These are phyloP conservation scores for Quercus mongolica DNA, from an alignment of 306 rosid species.

Conservation along the genomic window DNA sequence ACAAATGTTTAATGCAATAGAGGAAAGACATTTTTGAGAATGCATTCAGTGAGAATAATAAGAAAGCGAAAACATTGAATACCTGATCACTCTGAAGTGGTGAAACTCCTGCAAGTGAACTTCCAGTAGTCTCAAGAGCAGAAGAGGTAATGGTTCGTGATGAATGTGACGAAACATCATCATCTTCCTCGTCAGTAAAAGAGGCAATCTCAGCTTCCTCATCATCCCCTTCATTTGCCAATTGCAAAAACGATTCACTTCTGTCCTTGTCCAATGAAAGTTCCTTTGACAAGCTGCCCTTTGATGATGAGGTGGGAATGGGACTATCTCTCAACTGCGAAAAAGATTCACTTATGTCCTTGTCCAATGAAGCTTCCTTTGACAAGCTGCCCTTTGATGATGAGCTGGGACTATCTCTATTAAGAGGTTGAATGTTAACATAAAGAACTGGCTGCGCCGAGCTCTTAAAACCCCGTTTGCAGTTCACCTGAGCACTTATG, in stretches of 20 bases:
- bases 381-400: conserved; percentile 53
- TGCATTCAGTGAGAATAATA: conserved; percentile 15
- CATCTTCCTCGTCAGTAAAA: conserved; percentile 51
- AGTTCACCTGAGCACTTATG: conserved; percentile 41
- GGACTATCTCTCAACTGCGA: conserved; percentile 28
- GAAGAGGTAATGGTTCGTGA: conserved; percentile 34
- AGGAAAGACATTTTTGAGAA: conserved; percentile 7
- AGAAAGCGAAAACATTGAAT: conserved; percentile 9
- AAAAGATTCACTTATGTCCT: conserved; percentile 46
- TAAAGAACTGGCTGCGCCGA: conserved; percentile 54
- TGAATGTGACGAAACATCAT: conserved; percentile 38
- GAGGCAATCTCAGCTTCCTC: conserved; percentile 62
- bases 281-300: conserved; percentile 48
- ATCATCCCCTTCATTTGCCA: conserved; percentile 35
- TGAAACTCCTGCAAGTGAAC: conserved; percentile 22
- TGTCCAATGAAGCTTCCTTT: conserved; percentile 44
- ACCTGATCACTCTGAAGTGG: conserved; percentile 38
- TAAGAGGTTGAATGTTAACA: conserved; percentile 59
- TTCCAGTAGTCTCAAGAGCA: conserved; percentile 38
- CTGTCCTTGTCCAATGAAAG: conserved; percentile 45
- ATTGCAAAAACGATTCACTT: conserved; percentile 47
- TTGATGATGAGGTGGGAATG: not conserved
- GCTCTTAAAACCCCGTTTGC: conserved; percentile 57
- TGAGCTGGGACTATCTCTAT: conserved; percentile 46
- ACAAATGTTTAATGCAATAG: not conserved